A percentile compares a stretch with the other conserved stretches of the same genome.
These are phyloP conservation scores for Blastomyces percursus DNA, from an alignment of 2,329 filamentous ascomycete species.

Conservation along the genomic window DNA sequence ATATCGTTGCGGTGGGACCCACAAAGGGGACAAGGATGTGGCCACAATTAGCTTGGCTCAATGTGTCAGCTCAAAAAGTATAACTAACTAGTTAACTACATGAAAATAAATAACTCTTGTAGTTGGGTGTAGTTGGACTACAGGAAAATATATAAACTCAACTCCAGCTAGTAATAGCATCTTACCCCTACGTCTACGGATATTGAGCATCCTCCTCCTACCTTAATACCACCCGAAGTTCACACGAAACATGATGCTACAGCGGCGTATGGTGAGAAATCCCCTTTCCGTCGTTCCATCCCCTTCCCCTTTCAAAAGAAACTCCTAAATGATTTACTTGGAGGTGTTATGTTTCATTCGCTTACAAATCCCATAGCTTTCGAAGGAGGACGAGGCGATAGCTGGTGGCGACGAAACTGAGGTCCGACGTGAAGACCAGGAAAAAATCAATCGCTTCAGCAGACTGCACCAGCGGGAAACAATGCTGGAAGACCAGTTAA, in stretches of 20 bases:
- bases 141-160: not conserved
- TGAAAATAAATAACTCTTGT: not conserved
- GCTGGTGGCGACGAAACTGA: slow-evolving; percentile 70
- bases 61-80: too few species aligned
- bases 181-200: not conserved
- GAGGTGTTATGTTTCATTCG: not conserved
- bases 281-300: not conserved
- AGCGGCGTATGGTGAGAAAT: slow-evolving; percentile 6
- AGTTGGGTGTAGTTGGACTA: not conserved
- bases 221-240: not conserved
- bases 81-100: too few species aligned
- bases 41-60: too few species aligned
- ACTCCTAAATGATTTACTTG: not conserved
- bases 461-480: slow-evolving; percentile 80
- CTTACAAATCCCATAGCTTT: slow-evolving; percentile 51
- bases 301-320: not conserved
- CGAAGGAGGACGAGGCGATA: slow-evolving; percentile 77
- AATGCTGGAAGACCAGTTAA: slow-evolving; percentile 66
- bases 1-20: too few species aligned
- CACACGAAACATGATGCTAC: slow-evolving; percentile 1
- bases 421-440: slow-evolving; percentile 92
- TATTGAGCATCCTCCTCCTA: not conserved
- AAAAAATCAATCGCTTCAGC: slow-evolving; percentile 98
- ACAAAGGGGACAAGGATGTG: too few species aligned
- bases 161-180: not conserved